phyloP scores from a whole-genome alignment of 129 eudicot genomes.

The Scalesia atractyloides region DNA sequence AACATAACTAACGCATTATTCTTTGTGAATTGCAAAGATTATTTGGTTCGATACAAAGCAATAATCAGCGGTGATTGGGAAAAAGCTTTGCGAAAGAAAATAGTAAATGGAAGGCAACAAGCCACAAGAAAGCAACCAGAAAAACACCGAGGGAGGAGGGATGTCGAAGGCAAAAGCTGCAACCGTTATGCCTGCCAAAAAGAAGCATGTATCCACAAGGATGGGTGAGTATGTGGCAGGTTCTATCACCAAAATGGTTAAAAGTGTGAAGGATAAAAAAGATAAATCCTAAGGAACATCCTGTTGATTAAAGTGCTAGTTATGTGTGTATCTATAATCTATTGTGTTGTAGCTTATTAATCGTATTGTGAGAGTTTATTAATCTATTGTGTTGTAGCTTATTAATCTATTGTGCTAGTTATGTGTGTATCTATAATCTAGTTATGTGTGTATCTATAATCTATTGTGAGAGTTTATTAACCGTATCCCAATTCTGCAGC shows the following conservation, averaged over 20 bases:
- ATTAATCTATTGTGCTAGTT: too few relatives aligned
- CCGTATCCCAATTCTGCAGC: too few relatives aligned
- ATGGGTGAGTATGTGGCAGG: neutral
- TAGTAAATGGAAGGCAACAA: too few relatives aligned
- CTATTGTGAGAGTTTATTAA: too few relatives aligned
- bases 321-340: neutral
- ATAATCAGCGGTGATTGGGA: too few relatives aligned
- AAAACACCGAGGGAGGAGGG: neutral
- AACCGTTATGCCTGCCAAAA: neutral
- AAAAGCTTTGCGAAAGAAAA: too few relatives aligned
- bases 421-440: neutral
- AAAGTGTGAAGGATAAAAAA: neutral
- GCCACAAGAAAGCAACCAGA: neutral
- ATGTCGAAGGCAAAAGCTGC: slow-evolving; percentile 1
- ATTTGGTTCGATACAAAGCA: neutral
- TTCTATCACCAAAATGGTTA: neutral
- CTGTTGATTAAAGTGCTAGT: neutral
- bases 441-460: neutral
- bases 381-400: too few relatives aligned
- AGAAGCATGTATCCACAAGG: neutral
- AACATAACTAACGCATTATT: too few relatives aligned
- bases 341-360: neutral
- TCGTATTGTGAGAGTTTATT: too few relatives aligned
- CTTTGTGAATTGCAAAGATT: too few relatives aligned
- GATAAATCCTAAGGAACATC: neutral